Evolutionary conservation across 1,139 yeast genomes (phyloP), one percentile per base, ranked within the genome.

Genomic region (Protomyces lactucae-debilis): DNA sequence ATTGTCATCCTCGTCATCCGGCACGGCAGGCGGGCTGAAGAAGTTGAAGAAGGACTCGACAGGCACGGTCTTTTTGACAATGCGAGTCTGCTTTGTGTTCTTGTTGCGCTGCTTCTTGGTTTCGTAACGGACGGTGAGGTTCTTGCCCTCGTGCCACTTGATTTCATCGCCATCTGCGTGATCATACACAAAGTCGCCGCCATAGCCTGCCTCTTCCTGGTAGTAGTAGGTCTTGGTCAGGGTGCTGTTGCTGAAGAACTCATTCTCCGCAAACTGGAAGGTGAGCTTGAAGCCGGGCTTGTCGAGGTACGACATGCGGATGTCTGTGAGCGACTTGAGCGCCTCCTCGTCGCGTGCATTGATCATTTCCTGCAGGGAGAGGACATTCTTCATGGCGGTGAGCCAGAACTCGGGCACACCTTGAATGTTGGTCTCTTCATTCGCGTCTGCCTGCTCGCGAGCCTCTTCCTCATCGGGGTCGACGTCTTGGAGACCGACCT

Each of bases 391-490:
- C 77, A 93, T 80, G 8, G 98, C 95, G 25, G 98, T 93, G 72
- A 92, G 82, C 99, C 99, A 93, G 81, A 93, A 93, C 65, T 88
- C 85, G 64, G 99, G 98, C 71, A 93, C 84, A 70, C 99, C 99
- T 69, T 79, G 79, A 64, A 77, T 76, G 23, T 68, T 54, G 64
- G 63, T 63, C 40, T 52, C 43, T 48, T 51, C 51, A 14, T 40
- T 14, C 23, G 32, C 43, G 14, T 68, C 70, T 1, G 73, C 81
- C 6, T 77, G 82, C 9, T 74, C 79, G 14, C 75, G 81, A n/a
- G 75, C 78, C 18, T 68, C 70, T 46, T 64, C 67, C 21, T 60
- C 68, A 3, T 69, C 71, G n/a, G 64, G 66, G 37, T 66, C 70
- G 16, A 66, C 69, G 25, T 65, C 68, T 10, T 70, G 79, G 73